Evolutionary conservation across 495 filamentous ascomycete species (phyloP), one percentile per base, ranked within the genome.

Genomic region (Achaetomiella virescens): DNA sequence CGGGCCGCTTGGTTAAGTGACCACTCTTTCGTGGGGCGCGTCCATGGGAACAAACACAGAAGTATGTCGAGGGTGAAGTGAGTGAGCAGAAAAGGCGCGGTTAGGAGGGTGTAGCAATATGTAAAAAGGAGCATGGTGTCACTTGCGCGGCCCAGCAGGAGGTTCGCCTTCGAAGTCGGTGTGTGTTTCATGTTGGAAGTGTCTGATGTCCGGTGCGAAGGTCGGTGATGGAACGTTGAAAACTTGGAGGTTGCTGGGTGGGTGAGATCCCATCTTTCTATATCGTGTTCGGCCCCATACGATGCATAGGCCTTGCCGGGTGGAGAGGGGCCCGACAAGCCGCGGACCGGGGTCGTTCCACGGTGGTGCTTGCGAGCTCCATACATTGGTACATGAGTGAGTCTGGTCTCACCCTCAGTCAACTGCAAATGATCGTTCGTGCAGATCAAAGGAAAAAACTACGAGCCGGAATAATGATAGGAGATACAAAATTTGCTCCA

Each of bases 1-100:
- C 57, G 57, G 25, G 22, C 52, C 24, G 57, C 57, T 41, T 60
- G 57, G 45, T 51, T 50, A 18, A 60, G 47, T n/a, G 36, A 33
- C 57, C 57, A 60, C 31, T 43, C 48, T 46, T 27, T 40, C 0
- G 48, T 41, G 0, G 61, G 61, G 4, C 61, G 58, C 17, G 29
- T 48, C 50, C 35, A 42, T 12, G 59, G 61, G 15, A 46, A 3
- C 5, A 59, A 20, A 21, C 20, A 52, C 12, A 52, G 21, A 17
- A 48, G 18, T 6, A 61, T 25, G 48, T 58, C 58, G 22, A 59
- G 21, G 12, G 50, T 12, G 38, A 59, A 61, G 41, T 46, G 40
- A 2, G 35, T 12, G 35, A 64, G 59, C 4, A 64, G 35, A 17
- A 60, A 54, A 8, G 61, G 61, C 8, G 54, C 53, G 20, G 33